Percentiles rank a stretch among this genome's conserved stretches.
phyloP scores from a whole-genome alignment of 2,329 filamentous ascomycete genomes.

The Diaporthe humulicola region DNA sequence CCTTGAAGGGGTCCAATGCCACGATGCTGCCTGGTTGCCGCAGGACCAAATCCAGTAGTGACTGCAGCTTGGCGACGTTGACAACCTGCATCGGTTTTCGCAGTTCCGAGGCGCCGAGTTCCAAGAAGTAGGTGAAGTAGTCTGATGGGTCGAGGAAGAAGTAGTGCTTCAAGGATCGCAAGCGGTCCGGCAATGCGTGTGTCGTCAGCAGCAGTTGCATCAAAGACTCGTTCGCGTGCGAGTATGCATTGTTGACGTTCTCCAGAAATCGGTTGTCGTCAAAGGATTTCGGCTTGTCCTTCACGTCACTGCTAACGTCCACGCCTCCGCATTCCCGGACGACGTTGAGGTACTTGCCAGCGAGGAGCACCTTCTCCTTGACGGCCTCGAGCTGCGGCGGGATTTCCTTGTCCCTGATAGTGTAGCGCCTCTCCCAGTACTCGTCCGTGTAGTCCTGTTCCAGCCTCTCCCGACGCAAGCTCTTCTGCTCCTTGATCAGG shows the following conservation, averaged over 20 bases:
- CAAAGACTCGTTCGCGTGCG: constrained; percentile 93
- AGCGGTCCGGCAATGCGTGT: constrained; percentile 87
- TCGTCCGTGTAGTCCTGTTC: constrained; percentile 99
- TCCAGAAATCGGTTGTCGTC: constrained; percentile 93
- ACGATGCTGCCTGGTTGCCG: constrained; percentile 97
- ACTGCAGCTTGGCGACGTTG: constrained; percentile 94
- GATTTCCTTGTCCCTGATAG: constrained; percentile 89
- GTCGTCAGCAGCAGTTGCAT: constrained; percentile 93
- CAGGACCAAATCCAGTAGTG: constrained; percentile 92
- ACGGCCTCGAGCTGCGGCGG: constrained; percentile 92
- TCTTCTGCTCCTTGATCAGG: constrained; percentile 94
- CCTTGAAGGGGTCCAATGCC: constrained; percentile 95
- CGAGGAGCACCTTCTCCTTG: constrained; percentile 93
- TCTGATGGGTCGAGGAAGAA: constrained; percentile 99
- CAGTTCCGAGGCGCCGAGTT: constrained; percentile 89
- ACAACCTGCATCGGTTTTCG: constrained; percentile 90
- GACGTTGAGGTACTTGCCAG: constrained; percentile 98
- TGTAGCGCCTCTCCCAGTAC: constrained; percentile 99
- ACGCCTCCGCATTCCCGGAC: constrained; percentile 97
- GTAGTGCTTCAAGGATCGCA: constrained; percentile 96
- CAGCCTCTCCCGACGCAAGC: constrained; percentile 89
- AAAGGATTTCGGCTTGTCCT: constrained; percentile 91
- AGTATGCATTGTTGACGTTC: constrained; percentile 95
- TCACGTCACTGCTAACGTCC: constrained; percentile 88
- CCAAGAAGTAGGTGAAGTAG: constrained; percentile 98